Evolutionary conservation across 1,284 basidiomycete genomes (phyloP).

Genomic region (Kalmanozyma brasiliensis): DNA sequence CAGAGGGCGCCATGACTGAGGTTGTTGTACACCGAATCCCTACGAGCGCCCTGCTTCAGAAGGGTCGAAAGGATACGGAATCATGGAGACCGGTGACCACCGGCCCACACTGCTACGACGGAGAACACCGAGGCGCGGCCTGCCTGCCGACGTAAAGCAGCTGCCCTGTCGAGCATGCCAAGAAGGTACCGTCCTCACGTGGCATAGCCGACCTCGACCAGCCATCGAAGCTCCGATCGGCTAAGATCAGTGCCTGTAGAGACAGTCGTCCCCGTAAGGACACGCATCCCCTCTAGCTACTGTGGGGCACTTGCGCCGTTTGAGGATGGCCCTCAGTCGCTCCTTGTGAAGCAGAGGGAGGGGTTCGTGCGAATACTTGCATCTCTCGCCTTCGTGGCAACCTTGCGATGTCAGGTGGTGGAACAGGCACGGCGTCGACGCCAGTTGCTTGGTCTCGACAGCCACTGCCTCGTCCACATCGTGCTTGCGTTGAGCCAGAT

Average conservation of each 20-base stretch:
- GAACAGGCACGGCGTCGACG: conserved; percentile 21
- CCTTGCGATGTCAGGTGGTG: conserved; percentile 21
- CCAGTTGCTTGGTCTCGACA: not conserved
- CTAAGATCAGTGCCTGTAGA: conserved; percentile 17
- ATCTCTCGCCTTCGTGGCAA: conserved; percentile 4
- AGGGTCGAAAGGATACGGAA: too few relatives aligned
- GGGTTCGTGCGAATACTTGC: conserved; percentile 30
- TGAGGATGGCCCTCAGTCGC: conserved; percentile 4
- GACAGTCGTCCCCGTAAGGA: conserved; percentile 29
- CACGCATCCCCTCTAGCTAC: conserved; percentile 21
- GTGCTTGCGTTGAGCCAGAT: not conserved
- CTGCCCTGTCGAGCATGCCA: conserved; percentile 12
- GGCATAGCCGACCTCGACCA: conserved; percentile 7
- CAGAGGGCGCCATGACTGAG: too few relatives aligned
- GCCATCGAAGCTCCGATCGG: too few relatives aligned
- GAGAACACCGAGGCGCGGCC: too few relatives aligned
- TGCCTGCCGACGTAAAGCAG: too few relatives aligned
- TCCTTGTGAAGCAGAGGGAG: conserved; percentile 11
- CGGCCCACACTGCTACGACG: too few relatives aligned
- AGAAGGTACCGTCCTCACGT: conserved; percentile 10
- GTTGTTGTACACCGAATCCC: too few relatives aligned
- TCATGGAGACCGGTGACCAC: too few relatives aligned
- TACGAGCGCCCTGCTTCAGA: too few relatives aligned
- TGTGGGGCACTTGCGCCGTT: conserved; percentile 23
- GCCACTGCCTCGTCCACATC: not conserved